Base-by-base conservation (phyloP, 1,284 basidiomycete genomes). In the Peniophora sp. region DNA sequence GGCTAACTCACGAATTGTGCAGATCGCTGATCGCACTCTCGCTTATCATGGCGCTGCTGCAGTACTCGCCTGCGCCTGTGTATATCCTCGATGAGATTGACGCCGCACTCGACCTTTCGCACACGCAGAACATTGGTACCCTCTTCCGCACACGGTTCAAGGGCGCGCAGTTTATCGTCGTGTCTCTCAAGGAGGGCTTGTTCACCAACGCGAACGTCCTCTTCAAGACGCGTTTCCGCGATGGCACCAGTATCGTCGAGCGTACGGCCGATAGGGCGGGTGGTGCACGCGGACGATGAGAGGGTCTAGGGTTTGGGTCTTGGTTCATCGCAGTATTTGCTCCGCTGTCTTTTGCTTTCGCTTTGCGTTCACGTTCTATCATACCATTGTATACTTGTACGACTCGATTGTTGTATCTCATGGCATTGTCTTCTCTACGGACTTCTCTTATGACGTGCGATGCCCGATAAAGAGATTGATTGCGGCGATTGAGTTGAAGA, bases 31-130 rank as follows among this genome's bases (percentile, higher is more conserved):
- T 99, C 61, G 96, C 96, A 0, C 79, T 99, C 2, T 97, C 93
- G 10, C 78, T 99, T 47, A 98, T 99, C 74, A 96, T 99, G 94
- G 89, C 95, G 0, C 79, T 99, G 37, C 79, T 99, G 34, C 95
- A 98, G 68, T 98, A 98, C 80, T 97, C 98, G 65, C 94, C 96
- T 2, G 95, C 96, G n/a, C 97, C 94, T 0, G 96, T 99, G 92
- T 98, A 99, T 68, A 98, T 99, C 63, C 79, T 99, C 20, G 97
- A 99, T 70, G 97, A 99, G 71, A 97, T 99, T 60, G 94, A 98
- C 68, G 93, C 95, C 0, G 95, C 95, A 3, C 80, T 97, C 43
- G 96, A 99, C 70, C 73, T 98, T 20, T 94, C 92, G 46, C 95
- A 98, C 63, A 98, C 96, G 8, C 88, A 97, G 62, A 92, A 98